These are phyloP conservation scores for Zymoseptoria tritici DNA, from an alignment of 2,329 filamentous ascomycete species.

Conservation along the genomic window DNA sequence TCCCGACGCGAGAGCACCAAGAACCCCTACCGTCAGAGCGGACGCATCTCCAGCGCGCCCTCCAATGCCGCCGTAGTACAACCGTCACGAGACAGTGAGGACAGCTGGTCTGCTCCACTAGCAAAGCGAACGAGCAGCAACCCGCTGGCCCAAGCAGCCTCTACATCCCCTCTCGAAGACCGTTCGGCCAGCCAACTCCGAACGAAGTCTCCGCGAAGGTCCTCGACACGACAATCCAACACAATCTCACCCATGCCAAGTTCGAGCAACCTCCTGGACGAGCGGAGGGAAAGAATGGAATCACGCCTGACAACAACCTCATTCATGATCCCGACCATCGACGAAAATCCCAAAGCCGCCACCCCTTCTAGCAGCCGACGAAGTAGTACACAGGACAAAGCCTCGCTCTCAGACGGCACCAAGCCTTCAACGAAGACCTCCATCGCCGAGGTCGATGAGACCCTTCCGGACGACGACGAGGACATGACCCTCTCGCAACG, in stretches of 20 bases:
- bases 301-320: constrained; percentile 33
- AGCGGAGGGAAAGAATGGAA: constrained; percentile 47
- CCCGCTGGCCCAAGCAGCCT: background rate
- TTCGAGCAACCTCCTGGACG: constrained; percentile 45
- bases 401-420: constrained; percentile 6
- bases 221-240: constrained; percentile 9
- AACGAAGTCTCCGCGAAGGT: background rate
- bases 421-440: constrained; percentile 31
- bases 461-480: constrained; percentile 44
- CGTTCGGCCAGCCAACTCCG: background rate
- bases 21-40: constrained; percentile 1
- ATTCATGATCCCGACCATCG: constrained; percentile 28
- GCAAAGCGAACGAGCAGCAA: constrained; percentile 15
- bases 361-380: constrained; percentile 8
- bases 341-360: constrained; percentile 1
- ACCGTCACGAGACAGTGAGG: constrained; percentile 4
- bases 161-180: background rate
- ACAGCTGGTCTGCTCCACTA: constrained; percentile 16
- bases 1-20: constrained; percentile 1
- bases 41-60: constrained; percentile 4
- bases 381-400: constrained; percentile 7
- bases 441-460: constrained; percentile 23
- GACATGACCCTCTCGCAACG: constrained; percentile 66
- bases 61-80: constrained; percentile 10
- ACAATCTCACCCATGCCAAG: constrained; percentile 19